Conservation (phyloP, 164 flowering plant genomes). For the Nymphaea thermarum region DNA sequence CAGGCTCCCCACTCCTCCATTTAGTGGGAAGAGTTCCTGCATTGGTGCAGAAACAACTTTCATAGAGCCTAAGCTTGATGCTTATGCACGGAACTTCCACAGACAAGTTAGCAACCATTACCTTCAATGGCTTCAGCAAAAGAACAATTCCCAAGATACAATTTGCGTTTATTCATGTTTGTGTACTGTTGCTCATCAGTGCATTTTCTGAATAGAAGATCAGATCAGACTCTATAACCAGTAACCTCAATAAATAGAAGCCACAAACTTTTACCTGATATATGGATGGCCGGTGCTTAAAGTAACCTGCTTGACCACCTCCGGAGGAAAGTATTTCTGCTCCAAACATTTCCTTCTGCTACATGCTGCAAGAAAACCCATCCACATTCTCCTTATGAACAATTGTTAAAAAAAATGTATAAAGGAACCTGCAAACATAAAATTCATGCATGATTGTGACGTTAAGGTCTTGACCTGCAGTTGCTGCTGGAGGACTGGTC, state of each 20-base stretch:
- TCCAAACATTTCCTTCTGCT: not conserved
- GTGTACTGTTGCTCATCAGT: not conserved
- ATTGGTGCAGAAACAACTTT: not conserved
- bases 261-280: not conserved
- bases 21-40: slow-evolving; percentile 26
- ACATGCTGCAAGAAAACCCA: not conserved
- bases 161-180: slow-evolving; percentile 6
- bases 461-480: not conserved
- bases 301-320: not conserved
- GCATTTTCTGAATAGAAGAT: not conserved
- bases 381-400: not conserved
- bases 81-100: not conserved
- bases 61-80: too few species aligned
- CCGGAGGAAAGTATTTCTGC: not conserved
- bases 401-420: not conserved
- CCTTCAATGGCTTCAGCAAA: slow-evolving; percentile 16
- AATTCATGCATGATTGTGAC: not conserved
- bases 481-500: not conserved
- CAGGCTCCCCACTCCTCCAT: slow-evolving; percentile 22
- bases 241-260: not conserved
- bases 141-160: slow-evolving; percentile 1
- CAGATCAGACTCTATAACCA: not conserved
- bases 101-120: slow-evolving; percentile 6
- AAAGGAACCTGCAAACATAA: not conserved
- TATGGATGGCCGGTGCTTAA: not conserved